phyloP scores from a whole-genome alignment of 2,329 filamentous ascomycete species.

The Clarireedia paspali region DNA sequence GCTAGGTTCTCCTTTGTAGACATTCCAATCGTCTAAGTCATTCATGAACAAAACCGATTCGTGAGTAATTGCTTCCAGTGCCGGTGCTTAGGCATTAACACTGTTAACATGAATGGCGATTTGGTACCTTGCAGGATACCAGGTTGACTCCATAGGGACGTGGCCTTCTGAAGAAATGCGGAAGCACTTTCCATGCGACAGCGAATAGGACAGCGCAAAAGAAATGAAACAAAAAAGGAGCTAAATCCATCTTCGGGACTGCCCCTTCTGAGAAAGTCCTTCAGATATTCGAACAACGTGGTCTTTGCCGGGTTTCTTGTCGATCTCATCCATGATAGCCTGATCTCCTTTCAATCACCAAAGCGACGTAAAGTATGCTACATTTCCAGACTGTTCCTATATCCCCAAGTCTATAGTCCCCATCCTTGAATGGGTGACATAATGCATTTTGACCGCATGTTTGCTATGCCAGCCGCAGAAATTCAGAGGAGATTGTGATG shows the following conservation, averaged over 20 bases:
- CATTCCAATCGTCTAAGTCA: neutral
- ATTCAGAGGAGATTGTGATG: no score
- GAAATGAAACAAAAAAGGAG: neutral
- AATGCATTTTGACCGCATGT: no score
- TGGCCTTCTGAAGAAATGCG: neutral
- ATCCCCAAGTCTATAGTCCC: no score
- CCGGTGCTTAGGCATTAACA: neutral
- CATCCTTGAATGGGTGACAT: no score
- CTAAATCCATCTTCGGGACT: neutral
- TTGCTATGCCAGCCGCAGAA: no score
- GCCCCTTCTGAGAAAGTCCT: neutral
- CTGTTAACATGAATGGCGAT: neutral
- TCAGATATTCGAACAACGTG: neutral
- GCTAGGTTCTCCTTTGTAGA: neutral
- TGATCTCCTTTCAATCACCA: neutral
- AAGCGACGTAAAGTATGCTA: neutral
- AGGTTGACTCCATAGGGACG: neutral
- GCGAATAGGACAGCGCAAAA: neutral
- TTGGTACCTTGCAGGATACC: neutral
- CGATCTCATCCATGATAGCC: neutral
- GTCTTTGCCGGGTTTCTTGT: neutral
- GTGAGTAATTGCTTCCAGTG: neutral
- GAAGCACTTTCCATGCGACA: neutral
- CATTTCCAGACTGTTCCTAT: neutral
- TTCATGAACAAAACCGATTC: neutral